Evolutionary conservation across 331 rosid genomes (phyloP), one percentile per base, ranked within the genome.

Genomic region (Malus hybrid): DNA sequence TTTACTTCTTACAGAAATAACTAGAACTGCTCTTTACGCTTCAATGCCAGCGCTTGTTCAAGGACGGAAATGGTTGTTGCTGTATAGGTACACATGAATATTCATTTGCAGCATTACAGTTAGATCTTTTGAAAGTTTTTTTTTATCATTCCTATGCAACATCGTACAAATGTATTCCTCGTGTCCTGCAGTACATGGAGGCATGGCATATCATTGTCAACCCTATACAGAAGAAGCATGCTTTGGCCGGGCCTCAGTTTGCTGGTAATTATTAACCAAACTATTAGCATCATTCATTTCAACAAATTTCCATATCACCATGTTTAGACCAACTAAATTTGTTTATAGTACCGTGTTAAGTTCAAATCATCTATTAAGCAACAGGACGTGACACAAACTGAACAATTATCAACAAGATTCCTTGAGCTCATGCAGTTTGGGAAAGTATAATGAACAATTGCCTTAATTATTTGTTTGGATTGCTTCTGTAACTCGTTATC

Each of bases 181-280:
- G 32, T 70, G 62, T 63, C 55, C 80, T 84, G 87, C 80, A 93
- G 98, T 83, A 92, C 97, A 33, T 90, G 97, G 97, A 89, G 91
- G 87, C 93, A 94, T 81, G 97, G 97, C 13, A 90, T 90, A 81
- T 90, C 97, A 66, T 92, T 94, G 77, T 83, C 97, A 80, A 94
- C 96, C 9, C 92, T 92, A 39, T 94, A 90, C 79, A 80, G 97
- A 76, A 86, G 95, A 74, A 94, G 99, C 83, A 84, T 84, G 91
- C 82, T 94, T 77, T 92, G 89, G 89, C 91, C 97, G 61, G 99
- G 99, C 76, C 82, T 78, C 60, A 94, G 96, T 84, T 87, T 94
- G 89, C 86, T 92, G 97, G 97, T 94, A 82, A 79, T 73, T 39
- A 27, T 22, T 73, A 11, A 18, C 8, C 69, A 19, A 28, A 73